Evolutionary conservation across 306 rosid species (phyloP).

Genomic region (Lithocarpus polystachyus): DNA sequence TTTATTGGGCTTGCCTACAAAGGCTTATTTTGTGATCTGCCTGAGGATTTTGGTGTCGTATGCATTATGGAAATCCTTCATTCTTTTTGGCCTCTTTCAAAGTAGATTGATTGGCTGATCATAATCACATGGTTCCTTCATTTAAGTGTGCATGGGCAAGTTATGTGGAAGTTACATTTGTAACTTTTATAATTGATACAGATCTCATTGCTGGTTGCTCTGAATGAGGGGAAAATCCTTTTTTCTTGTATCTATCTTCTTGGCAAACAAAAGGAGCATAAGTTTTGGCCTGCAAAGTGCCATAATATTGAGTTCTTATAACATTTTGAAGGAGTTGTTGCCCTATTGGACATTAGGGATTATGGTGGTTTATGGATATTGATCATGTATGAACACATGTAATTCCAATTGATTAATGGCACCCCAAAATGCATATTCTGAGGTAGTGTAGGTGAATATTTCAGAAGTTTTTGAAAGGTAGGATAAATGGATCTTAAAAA

Average conservation of each 20-base stretch:
- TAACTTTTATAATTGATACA: not conserved
- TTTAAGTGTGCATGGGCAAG: not conserved
- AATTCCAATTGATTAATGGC: not conserved
- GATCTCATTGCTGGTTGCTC: not conserved
- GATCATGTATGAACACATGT: not conserved
- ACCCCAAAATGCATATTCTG: not conserved
- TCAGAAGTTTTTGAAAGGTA: not conserved
- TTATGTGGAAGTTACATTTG: not conserved
- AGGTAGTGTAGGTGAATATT: not conserved
- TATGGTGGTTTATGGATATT: not conserved
- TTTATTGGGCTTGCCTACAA: not conserved
- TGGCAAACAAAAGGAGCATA: not conserved
- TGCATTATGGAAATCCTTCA: not conserved
- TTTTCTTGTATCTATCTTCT: not conserved
- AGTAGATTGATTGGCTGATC: not conserved
- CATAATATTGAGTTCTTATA: not conserved
- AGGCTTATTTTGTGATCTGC: not conserved
- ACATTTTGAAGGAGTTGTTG: not conserved
- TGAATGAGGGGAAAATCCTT: not conserved
- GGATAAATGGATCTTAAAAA: not conserved
- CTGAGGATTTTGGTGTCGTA: not conserved
- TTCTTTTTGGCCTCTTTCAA: not conserved
- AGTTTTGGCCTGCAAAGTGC: not conserved
- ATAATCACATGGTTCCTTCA: not conserved
- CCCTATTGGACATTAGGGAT: not conserved